Conservation (phyloP, 176 grass and related monocot genomes). For the Raddia guianensis region DNA sequence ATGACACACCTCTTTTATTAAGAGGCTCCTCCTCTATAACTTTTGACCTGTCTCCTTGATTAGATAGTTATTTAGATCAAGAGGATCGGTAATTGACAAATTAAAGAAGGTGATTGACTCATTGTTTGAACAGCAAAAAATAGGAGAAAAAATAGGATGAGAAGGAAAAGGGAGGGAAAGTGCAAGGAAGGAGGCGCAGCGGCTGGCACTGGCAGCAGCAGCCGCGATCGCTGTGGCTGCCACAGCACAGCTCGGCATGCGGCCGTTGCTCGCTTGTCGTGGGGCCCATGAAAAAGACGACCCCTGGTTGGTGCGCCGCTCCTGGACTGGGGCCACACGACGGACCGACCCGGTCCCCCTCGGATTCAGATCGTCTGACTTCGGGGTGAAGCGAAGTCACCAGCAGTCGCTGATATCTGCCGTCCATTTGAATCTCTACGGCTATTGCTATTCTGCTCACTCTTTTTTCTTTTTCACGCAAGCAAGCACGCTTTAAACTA, state of each 20-base stretch:
- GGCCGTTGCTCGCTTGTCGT: not conserved
- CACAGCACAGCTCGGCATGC: not conserved
- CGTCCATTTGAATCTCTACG: too few relatives aligned
- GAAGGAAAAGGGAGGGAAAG: not conserved
- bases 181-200: not conserved
- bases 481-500: too few relatives aligned
- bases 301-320: conserved; percentile 4
- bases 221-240: not conserved
- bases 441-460: too few relatives aligned
- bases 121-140: not conserved
- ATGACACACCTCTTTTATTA: not conserved
- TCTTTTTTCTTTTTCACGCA: too few relatives aligned
- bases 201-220: not conserved
- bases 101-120: not conserved
- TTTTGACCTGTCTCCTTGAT: not conserved
- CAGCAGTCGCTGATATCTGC: too few relatives aligned
- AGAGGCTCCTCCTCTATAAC: not conserved
- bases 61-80: not conserved
- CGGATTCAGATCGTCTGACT: too few relatives aligned
- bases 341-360: not conserved
- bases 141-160: not conserved
- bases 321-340: conserved; percentile 14
- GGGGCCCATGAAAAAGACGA: not conserved
- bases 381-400: too few relatives aligned
- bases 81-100: not conserved